Evolutionary conservation across 2,329 filamentous ascomycete species (phyloP), one percentile per base, ranked within the genome.

Genomic region (Cadophora malorum): DNA sequence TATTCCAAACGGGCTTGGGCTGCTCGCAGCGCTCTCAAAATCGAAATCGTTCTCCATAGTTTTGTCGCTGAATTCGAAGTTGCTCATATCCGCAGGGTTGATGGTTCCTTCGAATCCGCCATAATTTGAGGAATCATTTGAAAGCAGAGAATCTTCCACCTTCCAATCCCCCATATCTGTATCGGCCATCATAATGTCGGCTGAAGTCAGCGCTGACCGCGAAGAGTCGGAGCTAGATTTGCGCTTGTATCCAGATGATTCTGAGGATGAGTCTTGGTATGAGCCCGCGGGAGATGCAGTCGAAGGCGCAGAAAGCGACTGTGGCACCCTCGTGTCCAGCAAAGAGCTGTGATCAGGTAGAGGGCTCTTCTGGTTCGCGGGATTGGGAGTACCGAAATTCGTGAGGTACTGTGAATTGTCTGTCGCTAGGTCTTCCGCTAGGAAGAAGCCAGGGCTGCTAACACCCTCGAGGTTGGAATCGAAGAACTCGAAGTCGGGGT

Each of bases 1-100:
- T 56, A 67, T 64, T 52, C 68, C 73, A 64, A 76, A 74, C 9
- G 79, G 80, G 66, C 81, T 83, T 6, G 88, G 86, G 69, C 86
- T 90, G 72, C 83, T 87, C 1, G 85, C 84, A 9, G 84, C 84
- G 72, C 85, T 87, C 19, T 85, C 83, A 74, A 90, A 89, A 71
- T 88, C 84, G 72, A 88, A 87, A 59, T 82, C 79, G 56, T 80
- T 79, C 63, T 83, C 80, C 80, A 85, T 82, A 63, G 81, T 81
- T 71, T 80, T 80, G 68, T 84, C 83, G 66, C 75, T 79, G 63
- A 81, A 77, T 6, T 78, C 76, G 66, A 79, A 77, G 23, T 72
- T 74, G 50, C 75, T 75, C 63, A 77, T 77, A 1, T 74, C 68
- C 14, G 78, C 76, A n/a, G 79, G 79, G 62, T 81, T 76, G 49